Conservation (phyloP, 2,329 filamentous ascomycete species). For the Neofusicoccum sp. region DNA sequence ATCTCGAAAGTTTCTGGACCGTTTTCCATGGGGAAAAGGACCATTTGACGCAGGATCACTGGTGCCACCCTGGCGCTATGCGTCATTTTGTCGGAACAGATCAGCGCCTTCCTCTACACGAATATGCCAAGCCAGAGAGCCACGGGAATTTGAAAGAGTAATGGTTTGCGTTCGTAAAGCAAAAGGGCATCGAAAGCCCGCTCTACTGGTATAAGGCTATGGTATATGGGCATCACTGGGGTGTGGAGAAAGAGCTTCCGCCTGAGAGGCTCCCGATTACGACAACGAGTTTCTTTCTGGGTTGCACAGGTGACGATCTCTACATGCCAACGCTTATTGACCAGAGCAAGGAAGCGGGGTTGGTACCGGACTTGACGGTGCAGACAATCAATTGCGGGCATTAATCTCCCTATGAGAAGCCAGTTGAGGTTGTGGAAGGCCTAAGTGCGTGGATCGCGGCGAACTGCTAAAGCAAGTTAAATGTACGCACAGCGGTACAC, state of each 20-base stretch:
- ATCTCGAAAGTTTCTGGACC: constrained; percentile 41
- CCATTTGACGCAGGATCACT: constrained; percentile 36
- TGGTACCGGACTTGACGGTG: constrained; percentile 34
- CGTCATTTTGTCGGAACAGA: constrained; percentile 27
- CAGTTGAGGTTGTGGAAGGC: constrained; percentile 28
- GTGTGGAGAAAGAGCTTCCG: constrained; percentile 28
- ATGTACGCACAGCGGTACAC: too few species aligned
- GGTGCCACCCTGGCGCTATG: constrained; percentile 38
- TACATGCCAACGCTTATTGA: constrained; percentile 34
- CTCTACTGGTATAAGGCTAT: constrained; percentile 40
- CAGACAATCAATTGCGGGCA: constrained; percentile 35
- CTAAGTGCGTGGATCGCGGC: constrained; percentile 25
- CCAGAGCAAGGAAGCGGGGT: constrained; percentile 25
- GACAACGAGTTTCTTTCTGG: constrained; percentile 40
- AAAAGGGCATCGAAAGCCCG: constrained; percentile 36
- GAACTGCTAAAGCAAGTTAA: neutral
- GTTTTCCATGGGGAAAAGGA: constrained; percentile 33
- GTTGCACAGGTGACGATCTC: constrained; percentile 34
- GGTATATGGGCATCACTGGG: constrained; percentile 27
- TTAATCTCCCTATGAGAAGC: constrained; percentile 37
- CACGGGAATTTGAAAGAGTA: constrained; percentile 30
- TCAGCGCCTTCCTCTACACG: constrained; percentile 24
- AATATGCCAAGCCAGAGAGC: constrained; percentile 29
- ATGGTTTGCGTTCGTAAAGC: constrained; percentile 37
- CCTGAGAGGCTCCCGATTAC: constrained; percentile 27